A percentile compares a stretch with the other conserved stretches of the same genome.
These are phyloP conservation scores for Candida tunisiensis DNA, from an alignment of 1,139 yeast species.

Conservation along the genomic window DNA sequence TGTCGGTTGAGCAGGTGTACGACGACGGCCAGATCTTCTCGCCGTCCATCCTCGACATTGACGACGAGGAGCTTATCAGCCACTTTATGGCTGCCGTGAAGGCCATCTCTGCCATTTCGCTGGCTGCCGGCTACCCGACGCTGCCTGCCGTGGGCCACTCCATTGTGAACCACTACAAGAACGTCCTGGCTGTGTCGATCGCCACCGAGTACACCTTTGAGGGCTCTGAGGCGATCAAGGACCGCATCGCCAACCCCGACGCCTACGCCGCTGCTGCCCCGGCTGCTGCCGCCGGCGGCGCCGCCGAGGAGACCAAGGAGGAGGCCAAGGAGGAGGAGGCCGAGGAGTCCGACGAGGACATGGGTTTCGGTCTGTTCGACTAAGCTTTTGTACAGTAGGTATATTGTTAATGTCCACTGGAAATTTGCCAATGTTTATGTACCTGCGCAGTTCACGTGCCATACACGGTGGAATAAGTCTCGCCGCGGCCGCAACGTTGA, in stretches of 20 bases:
- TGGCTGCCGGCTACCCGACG: constrained; percentile 99
- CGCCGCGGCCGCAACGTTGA: no score
- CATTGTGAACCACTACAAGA: constrained; percentile 98
- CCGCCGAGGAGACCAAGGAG: constrained; percentile 45
- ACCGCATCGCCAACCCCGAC: constrained; percentile 99
- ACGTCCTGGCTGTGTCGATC: constrained; percentile 90
- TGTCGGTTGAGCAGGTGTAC: constrained; percentile 91
- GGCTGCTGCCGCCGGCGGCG: constrained; percentile 55
- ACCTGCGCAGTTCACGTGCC: no score
- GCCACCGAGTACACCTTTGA: constrained; percentile 99
- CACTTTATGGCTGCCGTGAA: constrained; percentile 89
- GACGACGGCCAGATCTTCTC: constrained; percentile 98
- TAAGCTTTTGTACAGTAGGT: constrained; percentile 34
- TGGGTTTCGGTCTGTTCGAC: constrained; percentile 77
- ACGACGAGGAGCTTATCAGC: constrained; percentile 87
- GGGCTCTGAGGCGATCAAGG: constrained; percentile 98
- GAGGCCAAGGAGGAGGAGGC: constrained; percentile 65
- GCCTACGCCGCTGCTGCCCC: constrained; percentile 98
- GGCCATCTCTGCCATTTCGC: constrained; percentile 89
- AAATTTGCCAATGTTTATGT: no score
- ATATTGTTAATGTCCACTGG: no score
- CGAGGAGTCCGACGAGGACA: constrained; percentile 62
- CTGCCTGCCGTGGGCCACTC: constrained; percentile 99
- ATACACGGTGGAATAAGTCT: no score
- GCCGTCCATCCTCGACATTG: constrained; percentile 90